phyloP scores from a whole-genome alignment of 2,329 filamentous ascomycete genomes.

The Saccharata proteae region DNA sequence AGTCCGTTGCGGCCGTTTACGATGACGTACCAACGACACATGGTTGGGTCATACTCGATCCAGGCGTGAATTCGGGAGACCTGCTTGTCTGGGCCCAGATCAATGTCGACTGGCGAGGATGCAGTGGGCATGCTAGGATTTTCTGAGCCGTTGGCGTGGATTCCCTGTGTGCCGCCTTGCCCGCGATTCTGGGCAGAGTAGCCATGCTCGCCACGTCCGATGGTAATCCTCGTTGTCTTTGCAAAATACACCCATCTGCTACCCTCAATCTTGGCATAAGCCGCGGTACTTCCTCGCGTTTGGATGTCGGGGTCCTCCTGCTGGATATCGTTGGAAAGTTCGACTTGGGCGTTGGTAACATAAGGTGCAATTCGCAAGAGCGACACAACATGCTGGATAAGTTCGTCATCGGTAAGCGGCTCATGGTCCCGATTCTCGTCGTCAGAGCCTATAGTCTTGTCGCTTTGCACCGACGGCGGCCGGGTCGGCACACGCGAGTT shows the following conservation, averaged over 20 bases:
- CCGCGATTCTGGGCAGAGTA: slow-evolving; percentile 17
- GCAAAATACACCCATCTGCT: slow-evolving; percentile 79
- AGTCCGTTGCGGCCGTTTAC: slow-evolving; percentile 89
- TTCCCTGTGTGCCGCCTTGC: slow-evolving; percentile 12
- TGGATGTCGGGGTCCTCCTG: slow-evolving; percentile 21
- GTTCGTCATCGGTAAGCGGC: slow-evolving; percentile 20
- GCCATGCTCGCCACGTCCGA: slow-evolving; percentile 45
- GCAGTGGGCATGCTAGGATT: slow-evolving; percentile 10
- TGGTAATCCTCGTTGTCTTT: slow-evolving; percentile 60
- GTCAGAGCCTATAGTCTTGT: slow-evolving; percentile 26
- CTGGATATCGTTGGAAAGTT: slow-evolving; percentile 43
- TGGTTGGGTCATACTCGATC: slow-evolving; percentile 33
- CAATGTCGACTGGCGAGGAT: slow-evolving; percentile 57
- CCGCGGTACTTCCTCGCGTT: slow-evolving; percentile 36
- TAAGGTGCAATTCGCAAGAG: slow-evolving; percentile 33
- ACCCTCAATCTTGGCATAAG: slow-evolving; percentile 72
- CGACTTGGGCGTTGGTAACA: slow-evolving; percentile 43
- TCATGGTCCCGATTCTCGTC: slow-evolving; percentile 28
- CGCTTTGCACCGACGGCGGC: slow-evolving; percentile 24
- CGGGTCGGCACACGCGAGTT: slow-evolving; percentile 14
- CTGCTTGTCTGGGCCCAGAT: slow-evolving; percentile 49
- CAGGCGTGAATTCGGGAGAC: slow-evolving; percentile 38
- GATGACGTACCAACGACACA: slow-evolving; percentile 62
- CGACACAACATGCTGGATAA: slow-evolving; percentile 20
- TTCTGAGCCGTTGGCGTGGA: slow-evolving; percentile 12